Base-by-base conservation (phyloP, 2,329 filamentous ascomycete species). In the Fusarium secorum region DNA sequence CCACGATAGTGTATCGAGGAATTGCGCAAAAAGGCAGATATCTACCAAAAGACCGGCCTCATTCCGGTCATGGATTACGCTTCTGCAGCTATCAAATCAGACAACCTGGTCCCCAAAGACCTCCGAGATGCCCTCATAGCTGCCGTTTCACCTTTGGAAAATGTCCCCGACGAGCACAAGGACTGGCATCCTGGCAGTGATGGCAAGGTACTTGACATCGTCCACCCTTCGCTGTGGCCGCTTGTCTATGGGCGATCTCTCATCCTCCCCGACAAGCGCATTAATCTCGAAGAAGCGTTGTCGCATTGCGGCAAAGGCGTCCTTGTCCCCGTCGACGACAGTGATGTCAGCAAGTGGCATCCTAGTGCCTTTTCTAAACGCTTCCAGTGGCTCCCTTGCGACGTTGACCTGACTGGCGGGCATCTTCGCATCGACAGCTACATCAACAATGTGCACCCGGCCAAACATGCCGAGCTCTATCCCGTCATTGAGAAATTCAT, bases 381-480 rank as follows among this genome's bases (percentile, higher is more conserved):
- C 33, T 84, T 78, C 42, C 84, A 85, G 63, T 85, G 83, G 84
- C 77, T 89, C 18, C 87, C 87, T 17, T 83, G 83, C 52, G 82
- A 86, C 7, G 79, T 89, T 20, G 74, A 80, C n/a, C 77, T 86
- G 45, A 74, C 77, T 4, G 76, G 78, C 3, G 75, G 80, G 13
- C 73, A 65, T 8, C 78, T 81, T 15, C 80, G 75, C 11, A 83
- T 88, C 30, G 79, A 79, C 6, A 86, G 83, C 69, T 88, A 88
- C 71, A 82, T 87, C 75, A 88, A 88, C 74, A 87, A 87, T 67
- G 74, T 87, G 2, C 85, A 88, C 65, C 86, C 86, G 0, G 30
- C 64, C 2, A 54, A 79, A 5, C 79, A 86, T 48, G 67, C 71
- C 13, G 66, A 60, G 5, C 74, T 86, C 1, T 86, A 86, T 58